Base-by-base conservation (phyloP, 257 asterid species). In the Mitragyna speciosa region DNA sequence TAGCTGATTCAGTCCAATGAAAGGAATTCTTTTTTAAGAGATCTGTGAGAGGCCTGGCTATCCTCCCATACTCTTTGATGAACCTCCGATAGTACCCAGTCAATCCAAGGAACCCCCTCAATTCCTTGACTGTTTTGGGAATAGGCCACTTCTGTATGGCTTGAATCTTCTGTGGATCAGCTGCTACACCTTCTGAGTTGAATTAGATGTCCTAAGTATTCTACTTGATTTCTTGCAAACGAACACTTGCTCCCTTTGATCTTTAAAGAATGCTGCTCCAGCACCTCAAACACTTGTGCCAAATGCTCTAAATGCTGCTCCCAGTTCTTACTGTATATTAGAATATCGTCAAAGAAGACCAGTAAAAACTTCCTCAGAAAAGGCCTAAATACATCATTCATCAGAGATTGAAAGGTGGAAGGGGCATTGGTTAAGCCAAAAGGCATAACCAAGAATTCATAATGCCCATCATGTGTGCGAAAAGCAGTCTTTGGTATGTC, bases 301-400 rank as follows among this genome's bases (percentile, higher is more conserved):
- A 47, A 12, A 48, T 72, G 76, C 1, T 8, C 2, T 20, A 72
- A 2, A 19, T 74, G 68, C 0, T 43, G 8, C 0, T 30, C 16
- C 12, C 5, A n/a, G 0, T 1, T 11, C 0, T 0, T 8, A 15
- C 68, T 74, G 28, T 22, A 74, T 2, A 51, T 65, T 12, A 74
- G 17, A 1, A 74, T 74, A 19, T 74, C 78, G 31, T 74, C 78
- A 31, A 74, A 74, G 19, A 74, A 74, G 0, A 74, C 49, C 22
- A 74, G 17, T 0, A 74, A 4, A 15, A 51, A 74, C 4, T 31
- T 54, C 0, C 36, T 19, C 1, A 74, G 16, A 8, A 16, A 36
- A 2, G 45, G 28, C 6, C 15, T 12, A 14, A 74, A 74, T 1
- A 54, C 26, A 5, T 52, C 17, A 20, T 54, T 74, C 78, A 52